Conservation (phyloP, 2,329 filamentous ascomycete genomes). For the Colletotrichum eleusines region DNA sequence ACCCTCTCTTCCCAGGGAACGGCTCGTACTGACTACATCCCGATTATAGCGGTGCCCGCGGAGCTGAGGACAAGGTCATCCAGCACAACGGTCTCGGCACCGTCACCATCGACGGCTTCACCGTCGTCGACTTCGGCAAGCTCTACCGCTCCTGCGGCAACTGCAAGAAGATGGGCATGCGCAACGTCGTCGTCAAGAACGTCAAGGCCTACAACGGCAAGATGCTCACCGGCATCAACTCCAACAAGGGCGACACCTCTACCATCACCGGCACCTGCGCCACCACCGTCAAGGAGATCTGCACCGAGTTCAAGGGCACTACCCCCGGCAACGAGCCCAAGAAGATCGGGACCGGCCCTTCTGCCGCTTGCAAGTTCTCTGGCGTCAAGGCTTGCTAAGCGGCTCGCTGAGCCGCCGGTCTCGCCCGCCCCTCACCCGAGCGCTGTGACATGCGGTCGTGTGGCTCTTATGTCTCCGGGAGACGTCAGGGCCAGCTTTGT, state of each 20-base stretch:
- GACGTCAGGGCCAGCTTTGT: constrained; percentile 26
- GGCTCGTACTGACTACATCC: neutral
- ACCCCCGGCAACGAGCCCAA: constrained; percentile 42
- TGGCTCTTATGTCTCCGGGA: constrained; percentile 23
- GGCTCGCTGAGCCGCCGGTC: constrained; percentile 14
- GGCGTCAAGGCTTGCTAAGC: constrained; percentile 40
- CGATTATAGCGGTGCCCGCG: constrained; percentile 35
- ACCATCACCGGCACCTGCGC: constrained; percentile 42
- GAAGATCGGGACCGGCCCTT: constrained; percentile 24
- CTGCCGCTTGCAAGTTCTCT: constrained; percentile 34
- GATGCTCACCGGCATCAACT: constrained; percentile 43
- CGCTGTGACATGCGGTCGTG: neutral
- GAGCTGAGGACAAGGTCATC: constrained; percentile 40
- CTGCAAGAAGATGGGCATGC: constrained; percentile 42
- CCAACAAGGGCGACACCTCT: constrained; percentile 42
- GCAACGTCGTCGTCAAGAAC: constrained; percentile 42
- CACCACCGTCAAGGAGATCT: constrained; percentile 42
- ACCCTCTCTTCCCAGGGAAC: neutral
- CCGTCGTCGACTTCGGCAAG: constrained; percentile 41
- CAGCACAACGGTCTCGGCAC: constrained; percentile 43
- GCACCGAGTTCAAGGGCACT: constrained; percentile 42
- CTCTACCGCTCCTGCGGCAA: constrained; percentile 43
- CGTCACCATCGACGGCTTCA: constrained; percentile 42
- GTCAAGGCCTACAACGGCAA: constrained; percentile 43
- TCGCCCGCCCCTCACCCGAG: neutral